Evolutionary conservation across 139 green algal genomes (phyloP), one percentile per base, ranked within the genome.

Genomic region (Tetraselmis striata): DNA sequence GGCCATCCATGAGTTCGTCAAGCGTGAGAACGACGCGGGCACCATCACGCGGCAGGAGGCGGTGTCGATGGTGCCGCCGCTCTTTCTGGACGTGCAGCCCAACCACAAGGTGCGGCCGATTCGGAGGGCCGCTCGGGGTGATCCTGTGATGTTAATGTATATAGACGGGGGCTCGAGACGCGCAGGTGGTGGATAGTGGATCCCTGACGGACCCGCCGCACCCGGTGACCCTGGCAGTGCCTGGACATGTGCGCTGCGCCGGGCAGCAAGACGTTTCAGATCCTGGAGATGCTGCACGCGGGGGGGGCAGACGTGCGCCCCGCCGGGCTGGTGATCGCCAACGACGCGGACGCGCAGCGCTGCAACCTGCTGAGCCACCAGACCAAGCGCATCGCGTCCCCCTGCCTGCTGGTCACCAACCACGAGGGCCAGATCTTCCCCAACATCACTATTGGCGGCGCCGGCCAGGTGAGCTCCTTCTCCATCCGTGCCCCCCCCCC

Each of bases 341-440:
- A 99, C 86, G 97, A 99, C 83, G 85, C 93, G 0, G 97, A 99
- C 85, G 87, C 92, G 0, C 91, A 96, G 91, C 93, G 97, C 32
- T 99, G 97, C 92, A 98, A 98, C 87, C 90, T 99, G 88, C 91
- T 99, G 27, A 94, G 92, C 0, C 97, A 99, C 91, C 97, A 99
- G 90, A 96, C 92, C 75, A 96, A 98, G 89, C 90, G 97, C 79
- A 94, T 98, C 85, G 87, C 81, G 59, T 92, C 86, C 79, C 94
- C 96, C 11, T 92, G 87, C 78, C 86, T 99, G 23, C 31, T 99
- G 27, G 90, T 99, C 25, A 97, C 93, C 29, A 98, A 98, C 89
- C 95, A 99, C 84, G 92, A 97, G 83, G 97, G 93, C 5, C 91
- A 97, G 82, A 77, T 86, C 32, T 97, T 97, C 83, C 96, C 96